phyloP scores from a whole-genome alignment of 305 asterid genomes.

The Euphrasia arctica region DNA sequence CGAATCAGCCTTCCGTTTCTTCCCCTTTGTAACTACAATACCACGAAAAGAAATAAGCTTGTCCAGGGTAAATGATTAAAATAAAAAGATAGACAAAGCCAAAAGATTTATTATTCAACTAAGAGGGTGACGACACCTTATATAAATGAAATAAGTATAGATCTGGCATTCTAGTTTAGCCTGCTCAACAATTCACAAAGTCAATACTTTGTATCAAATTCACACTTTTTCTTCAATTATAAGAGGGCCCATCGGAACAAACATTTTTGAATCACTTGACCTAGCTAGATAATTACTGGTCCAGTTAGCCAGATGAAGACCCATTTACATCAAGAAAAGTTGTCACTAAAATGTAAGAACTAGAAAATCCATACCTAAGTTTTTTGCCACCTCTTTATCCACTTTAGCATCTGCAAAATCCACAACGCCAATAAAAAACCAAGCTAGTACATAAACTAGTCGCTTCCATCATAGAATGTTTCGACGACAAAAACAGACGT shows the following conservation, averaged over 20 bases:
- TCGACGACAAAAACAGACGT: conserved; percentile 12
- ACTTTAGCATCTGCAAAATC: conserved; percentile 60
- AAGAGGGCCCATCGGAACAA: conserved; percentile 21
- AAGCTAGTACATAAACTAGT: conserved; percentile 22
- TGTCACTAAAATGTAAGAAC: conserved; percentile 10
- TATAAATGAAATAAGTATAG: conserved; percentile 1
- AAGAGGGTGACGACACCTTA: conserved; percentile 17
- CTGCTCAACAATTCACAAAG: conserved; percentile 19
- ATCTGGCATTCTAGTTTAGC: conserved; percentile 4
- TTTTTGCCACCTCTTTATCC: conserved; percentile 81
- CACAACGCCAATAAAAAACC: conserved; percentile 25
- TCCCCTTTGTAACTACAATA: conserved; percentile 76
- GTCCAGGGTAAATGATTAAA: conserved; percentile 9
- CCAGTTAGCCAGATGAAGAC: neutral
- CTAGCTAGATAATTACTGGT: conserved; percentile 6
- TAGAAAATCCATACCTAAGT: conserved; percentile 45
- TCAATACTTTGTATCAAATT: neutral
- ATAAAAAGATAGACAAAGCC: conserved; percentile 14
- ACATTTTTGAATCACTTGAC: conserved; percentile 4
- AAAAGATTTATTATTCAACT: conserved; percentile 8
- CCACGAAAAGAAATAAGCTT: conserved; percentile 24
- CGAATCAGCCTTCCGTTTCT: conserved; percentile 79
- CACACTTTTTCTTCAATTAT: conserved; percentile 1
- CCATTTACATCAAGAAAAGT: conserved; percentile 3
- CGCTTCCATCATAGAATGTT: conserved; percentile 18